These are phyloP conservation scores for Maudiozyma saulgeensis DNA, from an alignment of 805 yeast species.

Conservation along the genomic window DNA sequence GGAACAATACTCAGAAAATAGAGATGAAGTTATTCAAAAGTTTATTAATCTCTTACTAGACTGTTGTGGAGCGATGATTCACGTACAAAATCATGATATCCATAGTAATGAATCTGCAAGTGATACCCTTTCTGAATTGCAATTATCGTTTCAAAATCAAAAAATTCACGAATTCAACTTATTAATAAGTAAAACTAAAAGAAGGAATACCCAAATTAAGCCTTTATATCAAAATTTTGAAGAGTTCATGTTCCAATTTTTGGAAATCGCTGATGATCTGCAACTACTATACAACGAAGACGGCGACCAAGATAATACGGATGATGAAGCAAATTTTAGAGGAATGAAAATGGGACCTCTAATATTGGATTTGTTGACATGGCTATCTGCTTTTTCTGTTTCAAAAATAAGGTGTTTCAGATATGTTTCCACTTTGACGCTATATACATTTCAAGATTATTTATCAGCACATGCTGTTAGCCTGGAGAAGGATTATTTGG, in stretches of 20 bases:
- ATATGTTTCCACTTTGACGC: constrained; percentile 49
- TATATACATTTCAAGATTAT: constrained; percentile 51
- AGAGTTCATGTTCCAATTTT: constrained; percentile 45
- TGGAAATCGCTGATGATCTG: constrained; percentile 48
- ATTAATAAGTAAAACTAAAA: constrained; percentile 39
- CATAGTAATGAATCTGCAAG: constrained; percentile 57
- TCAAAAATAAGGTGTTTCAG: constrained; percentile 64
- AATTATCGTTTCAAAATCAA: constrained; percentile 51
- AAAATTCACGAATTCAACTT: constrained; percentile 63
- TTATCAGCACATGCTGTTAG: constrained; percentile 42
- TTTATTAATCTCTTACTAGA: constrained; percentile 62
- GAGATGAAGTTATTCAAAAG: constrained; percentile 44
- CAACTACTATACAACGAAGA: constrained; percentile 43
- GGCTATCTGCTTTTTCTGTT: constrained; percentile 69
- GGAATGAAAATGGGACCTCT: constrained; percentile 27
- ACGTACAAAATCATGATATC: constrained; percentile 68
- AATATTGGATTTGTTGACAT: constrained; percentile 47
- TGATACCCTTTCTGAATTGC: constrained; percentile 66
- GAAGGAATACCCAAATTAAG: constrained; percentile 32
- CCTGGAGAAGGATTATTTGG: constrained; percentile 29
- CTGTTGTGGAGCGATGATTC: constrained; percentile 60
- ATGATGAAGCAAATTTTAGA: constrained; percentile 16
- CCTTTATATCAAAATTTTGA: constrained; percentile 44
- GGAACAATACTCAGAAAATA: constrained; percentile 37
- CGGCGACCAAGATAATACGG: constrained; percentile 18